phyloP scores from a whole-genome alignment of 495 filamentous ascomycete species.

The Penicillium dipodomyicola region DNA sequence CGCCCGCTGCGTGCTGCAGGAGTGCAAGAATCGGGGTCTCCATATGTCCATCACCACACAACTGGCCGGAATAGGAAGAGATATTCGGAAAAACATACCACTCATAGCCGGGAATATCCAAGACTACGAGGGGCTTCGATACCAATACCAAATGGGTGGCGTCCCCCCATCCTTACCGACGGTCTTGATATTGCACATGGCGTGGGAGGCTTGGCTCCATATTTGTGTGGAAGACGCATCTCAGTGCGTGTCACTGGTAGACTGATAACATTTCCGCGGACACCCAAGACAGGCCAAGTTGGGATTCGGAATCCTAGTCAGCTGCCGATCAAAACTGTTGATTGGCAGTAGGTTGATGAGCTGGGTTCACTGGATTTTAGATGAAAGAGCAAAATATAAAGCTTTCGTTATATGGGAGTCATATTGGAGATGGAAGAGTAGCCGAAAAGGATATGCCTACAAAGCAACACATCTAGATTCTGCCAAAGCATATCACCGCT shows the following conservation, averaged over 20 bases:
- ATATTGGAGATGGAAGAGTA: background rate
- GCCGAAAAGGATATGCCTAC: background rate
- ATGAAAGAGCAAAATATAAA: background rate
- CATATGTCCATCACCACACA: conserved; percentile 2
- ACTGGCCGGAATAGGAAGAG: background rate
- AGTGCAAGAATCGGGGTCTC: background rate
- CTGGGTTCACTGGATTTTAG: background rate
- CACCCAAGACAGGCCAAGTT: background rate
- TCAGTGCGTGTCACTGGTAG: conserved; percentile 1
- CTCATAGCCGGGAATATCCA: background rate
- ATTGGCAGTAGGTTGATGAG: background rate
- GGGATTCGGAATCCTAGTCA: conserved; percentile 1
- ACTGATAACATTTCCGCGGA: background rate
- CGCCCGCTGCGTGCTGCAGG: background rate
- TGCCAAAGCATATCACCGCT: background rate
- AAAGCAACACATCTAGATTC: background rate
- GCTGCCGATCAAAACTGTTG: background rate
- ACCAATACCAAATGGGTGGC: background rate
- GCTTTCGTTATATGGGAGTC: background rate
- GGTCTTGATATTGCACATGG: conserved; percentile 7
- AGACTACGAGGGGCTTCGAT: background rate
- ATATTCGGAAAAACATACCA: conserved; percentile 1
- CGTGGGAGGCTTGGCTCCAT: background rate
- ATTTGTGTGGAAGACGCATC: background rate
- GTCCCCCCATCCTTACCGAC: conserved; percentile 2